Percentiles rank a stretch among this genome's conserved stretches.
Conservation (phyloP, 164 flowering plant genomes). For the Houttuynia cordata region DNA sequence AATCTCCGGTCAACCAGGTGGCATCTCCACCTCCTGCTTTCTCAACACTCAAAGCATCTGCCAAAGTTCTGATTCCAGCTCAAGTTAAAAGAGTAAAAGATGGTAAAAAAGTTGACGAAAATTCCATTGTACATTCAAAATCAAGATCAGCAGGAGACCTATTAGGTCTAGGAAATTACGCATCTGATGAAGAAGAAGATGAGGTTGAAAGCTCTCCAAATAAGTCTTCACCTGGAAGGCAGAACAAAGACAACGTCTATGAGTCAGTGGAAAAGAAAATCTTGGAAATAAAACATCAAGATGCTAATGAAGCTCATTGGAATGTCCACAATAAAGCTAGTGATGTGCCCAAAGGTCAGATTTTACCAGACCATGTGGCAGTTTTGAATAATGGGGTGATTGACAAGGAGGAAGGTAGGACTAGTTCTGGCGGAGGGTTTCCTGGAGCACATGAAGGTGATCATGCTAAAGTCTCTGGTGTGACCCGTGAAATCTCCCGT, state of each 20-base stretch:
- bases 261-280: slow-evolving; percentile 20
- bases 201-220: slow-evolving; percentile 27
- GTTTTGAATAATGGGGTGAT: slow-evolving; percentile 5
- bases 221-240: slow-evolving; percentile 9
- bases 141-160: slow-evolving; percentile 53
- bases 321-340: slow-evolving; percentile 9
- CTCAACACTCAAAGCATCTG: slow-evolving; percentile 39
- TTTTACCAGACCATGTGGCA: neutral
- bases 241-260: slow-evolving; percentile 8
- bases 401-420: slow-evolving; percentile 5
- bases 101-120: slow-evolving; percentile 24
- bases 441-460: slow-evolving; percentile 11
- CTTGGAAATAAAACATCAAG: neutral
- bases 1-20: slow-evolving; percentile 16
- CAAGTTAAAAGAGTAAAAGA: slow-evolving; percentile 3
- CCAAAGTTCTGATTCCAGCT: slow-evolving; percentile 45
- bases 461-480: slow-evolving; percentile 9
- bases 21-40: slow-evolving; percentile 23
- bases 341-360: neutral
- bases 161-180: slow-evolving; percentile 82
- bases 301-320: slow-evolving; percentile 6
- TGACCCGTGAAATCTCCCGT: slow-evolving; percentile 3
- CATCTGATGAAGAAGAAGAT: slow-evolving; percentile 63
- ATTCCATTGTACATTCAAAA: slow-evolving; percentile 28
- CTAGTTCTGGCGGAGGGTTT: slow-evolving; percentile 9